These are phyloP conservation scores for Hanseniaspora hatyaiensis DNA, from an alignment of 805 yeast genomes.

Conservation along the genomic window DNA sequence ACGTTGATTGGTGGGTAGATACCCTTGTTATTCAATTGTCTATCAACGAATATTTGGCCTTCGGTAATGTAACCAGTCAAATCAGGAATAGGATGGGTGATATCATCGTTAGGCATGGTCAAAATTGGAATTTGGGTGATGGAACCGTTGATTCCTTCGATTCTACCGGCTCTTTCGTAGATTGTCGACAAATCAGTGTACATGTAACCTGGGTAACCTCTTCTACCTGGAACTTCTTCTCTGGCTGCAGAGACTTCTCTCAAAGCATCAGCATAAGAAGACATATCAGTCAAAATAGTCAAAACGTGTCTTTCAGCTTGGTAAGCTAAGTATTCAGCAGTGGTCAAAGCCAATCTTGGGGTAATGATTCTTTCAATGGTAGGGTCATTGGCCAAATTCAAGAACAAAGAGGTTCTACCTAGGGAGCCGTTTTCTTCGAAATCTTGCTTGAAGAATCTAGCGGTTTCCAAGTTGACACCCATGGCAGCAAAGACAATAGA, in stretches of 20 bases:
- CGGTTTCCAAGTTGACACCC: conserved; percentile 99
- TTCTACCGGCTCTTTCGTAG: conserved; percentile 99
- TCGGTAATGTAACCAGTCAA: conserved; percentile 98
- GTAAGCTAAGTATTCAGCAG: conserved; percentile 96
- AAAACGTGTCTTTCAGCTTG: conserved; percentile 98
- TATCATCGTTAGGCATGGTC: conserved; percentile 99
- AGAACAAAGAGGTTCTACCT: conserved; percentile 93
- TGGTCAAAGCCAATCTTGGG: conserved; percentile 95
- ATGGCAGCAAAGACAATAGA: conserved; percentile 98
- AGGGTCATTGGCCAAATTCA: conserved; percentile 97
- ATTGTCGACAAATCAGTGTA: conserved; percentile 98
- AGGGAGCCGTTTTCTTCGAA: conserved; percentile 97
- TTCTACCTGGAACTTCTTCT: conserved; percentile 99
- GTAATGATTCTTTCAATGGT: conserved; percentile 99
- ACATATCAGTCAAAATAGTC: conserved; percentile 97
- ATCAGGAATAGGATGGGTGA: conserved; percentile 99
- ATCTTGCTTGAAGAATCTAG: conserved; percentile 97
- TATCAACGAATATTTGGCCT: conserved; percentile 95
- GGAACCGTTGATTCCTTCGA: conserved; percentile 98
- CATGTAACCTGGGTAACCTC: conserved; percentile 99
- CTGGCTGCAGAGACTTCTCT: conserved; percentile 99
- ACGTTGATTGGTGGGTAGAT: conserved; percentile 98
- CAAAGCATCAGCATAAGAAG: conserved; percentile 98
- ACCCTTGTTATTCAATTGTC: conserved; percentile 94
- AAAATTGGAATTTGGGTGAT: conserved; percentile 97